Base-by-base conservation (phyloP, 768 basidiomycete species). In the Suillus subaureus region DNA sequence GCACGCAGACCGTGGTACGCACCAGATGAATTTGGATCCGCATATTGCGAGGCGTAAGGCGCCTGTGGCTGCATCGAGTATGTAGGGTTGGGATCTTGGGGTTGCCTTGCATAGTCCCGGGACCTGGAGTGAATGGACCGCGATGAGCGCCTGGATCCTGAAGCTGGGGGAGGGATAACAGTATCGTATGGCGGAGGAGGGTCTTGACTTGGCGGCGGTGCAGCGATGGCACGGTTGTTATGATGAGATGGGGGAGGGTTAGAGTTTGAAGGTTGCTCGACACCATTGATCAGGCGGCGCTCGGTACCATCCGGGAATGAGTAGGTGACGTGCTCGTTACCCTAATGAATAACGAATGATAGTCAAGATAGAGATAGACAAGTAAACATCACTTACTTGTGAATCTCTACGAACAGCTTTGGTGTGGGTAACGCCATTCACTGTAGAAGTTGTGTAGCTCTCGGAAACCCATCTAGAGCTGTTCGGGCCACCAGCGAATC, bases 321-420 rank as follows among this genome's bases (percentile, higher is more conserved):
- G 61, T 87, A 85, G 15, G 84, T 87, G 56, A 90, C 79, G 73
- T 92, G 89, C 70, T 91, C 89, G 68, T 91, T 91, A 3, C 92
- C 92, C 91, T 93, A 67, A 54, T 57, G 23, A 47, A 65, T 54
- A 51, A 72, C 63, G 60, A 58, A 70, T 62, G 62, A 63, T 61
- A 40, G 40, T 51, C 62, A 60, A 62, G 6, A 63, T 52, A n/a
- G 16, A 12, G 7, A 63, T 39, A n/a, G 11, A 18, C 33, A 43
- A 8, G 47, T 39, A 61, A 58, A 21, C 6, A 62, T 37, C 18
- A 75, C 88, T 69, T 70, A 92, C 92, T 43, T 87, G 74, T 47
- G 79, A 81, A 70, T 93, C 90, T 73, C 67, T 82, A 72, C 74
- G 84, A 78, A 76, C 86, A 77, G 69, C 86, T 73, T 75, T 85